Evolutionary conservation across 129 eudicot species (phyloP), one percentile per base, ranked within the genome.

Genomic region (Lactuca sativa): DNA sequence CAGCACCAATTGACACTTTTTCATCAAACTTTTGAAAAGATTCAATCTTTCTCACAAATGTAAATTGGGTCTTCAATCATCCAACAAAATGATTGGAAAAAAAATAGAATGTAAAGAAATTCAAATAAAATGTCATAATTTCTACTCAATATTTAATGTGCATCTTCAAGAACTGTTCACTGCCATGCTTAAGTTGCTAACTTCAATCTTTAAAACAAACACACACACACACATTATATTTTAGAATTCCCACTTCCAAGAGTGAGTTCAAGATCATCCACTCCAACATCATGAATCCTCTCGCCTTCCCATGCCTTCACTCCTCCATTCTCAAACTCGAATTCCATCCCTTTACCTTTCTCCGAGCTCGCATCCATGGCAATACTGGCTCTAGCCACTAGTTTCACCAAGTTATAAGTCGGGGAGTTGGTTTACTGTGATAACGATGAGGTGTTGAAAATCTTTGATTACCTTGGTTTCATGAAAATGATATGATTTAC

Each of bases 271-370:
- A 95, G 84, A 76, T 95, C 99, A 70, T 95, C 99, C 86, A 95
- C 70, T 47, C 89, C 99, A 68, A 85, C 99, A 58, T 95, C 99
- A 65, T 90, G 97, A 84, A 90, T 90, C 83, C 89, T 85, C 80
- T 95, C 97, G 40, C 97, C 97, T 81, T 90, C 97, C 99, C 99
- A 95, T 5, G 99, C 80, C 83, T 84, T 95, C 49, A 95, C 95
- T 17, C 88, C 83, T 15, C 85, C 73, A 32, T 75, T 89, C 73
- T 90, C 89, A 67, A 91, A 86, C 65, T 79, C 88, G 38, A 91
- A 86, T 31, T 90, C 97, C 14, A 78, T 87, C 16, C 97, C 93
- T 54, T 77, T 77, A 38, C 81, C 76, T 66, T 90, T 87, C 49
- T 85, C 96, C 12, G 57, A 47, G 40, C 83, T 73, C n/a, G 70